Percentiles rank a stretch among this genome's conserved stretches.
Conservation (phyloP, 108 stramenopile species). For the Ochromonas danica region DNA sequence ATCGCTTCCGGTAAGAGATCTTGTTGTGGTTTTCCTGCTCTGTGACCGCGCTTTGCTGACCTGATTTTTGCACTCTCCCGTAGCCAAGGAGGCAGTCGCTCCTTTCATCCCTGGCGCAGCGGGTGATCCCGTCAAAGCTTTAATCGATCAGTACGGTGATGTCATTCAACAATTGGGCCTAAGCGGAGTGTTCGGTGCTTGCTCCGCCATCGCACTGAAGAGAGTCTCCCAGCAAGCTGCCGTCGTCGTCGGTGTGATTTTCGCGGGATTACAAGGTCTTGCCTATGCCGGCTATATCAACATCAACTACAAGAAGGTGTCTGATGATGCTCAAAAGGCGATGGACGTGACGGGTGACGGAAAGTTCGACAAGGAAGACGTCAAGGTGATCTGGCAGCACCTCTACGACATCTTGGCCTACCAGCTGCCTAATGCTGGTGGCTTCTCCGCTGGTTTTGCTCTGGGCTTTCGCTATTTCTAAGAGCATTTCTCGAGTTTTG, state of each 20-base stretch:
- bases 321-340: background rate
- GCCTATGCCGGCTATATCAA: background rate
- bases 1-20: too few relatives aligned
- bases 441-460: background rate
- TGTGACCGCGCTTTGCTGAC: too few relatives aligned
- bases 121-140: background rate
- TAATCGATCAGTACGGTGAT: background rate
- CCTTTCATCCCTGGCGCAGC: too few relatives aligned
- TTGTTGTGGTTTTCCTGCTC: too few relatives aligned
- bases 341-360: background rate
- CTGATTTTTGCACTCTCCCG: too few relatives aligned
- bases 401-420: background rate
- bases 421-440: background rate
- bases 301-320: background rate
- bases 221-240: background rate
- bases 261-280: background rate
- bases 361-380: background rate
- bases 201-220: background rate
- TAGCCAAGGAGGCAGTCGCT: too few relatives aligned
- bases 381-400: background rate
- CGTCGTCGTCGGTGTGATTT: background rate
- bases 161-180: background rate
- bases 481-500: too few relatives aligned
- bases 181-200: background rate
- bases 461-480: background rate